Base-by-base conservation (phyloP, 495 filamentous ascomycete genomes). In the Aspergillus olivimuriae region DNA sequence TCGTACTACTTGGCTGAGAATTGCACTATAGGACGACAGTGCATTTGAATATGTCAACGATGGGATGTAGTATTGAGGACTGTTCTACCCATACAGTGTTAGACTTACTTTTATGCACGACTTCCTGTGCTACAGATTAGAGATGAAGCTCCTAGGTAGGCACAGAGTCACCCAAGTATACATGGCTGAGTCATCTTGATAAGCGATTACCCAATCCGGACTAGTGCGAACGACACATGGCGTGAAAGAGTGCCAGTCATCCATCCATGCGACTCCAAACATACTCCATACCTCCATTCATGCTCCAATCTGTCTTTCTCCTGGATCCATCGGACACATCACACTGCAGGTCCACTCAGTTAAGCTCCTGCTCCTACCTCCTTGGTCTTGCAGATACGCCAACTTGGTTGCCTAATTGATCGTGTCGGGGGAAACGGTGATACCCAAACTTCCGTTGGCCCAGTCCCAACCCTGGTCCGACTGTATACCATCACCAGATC, bases 381-480 rank as follows among this genome's bases (percentile, higher is more conserved):
- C 7, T 39, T 10, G 6, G 8, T 19, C 18, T 7, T 4, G 19
- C 14, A 21, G 20, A 6, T 15, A 4, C 20, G 4, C 35, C 2
- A 5, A 11, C 24, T 28, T 28, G 24, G 24, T 38, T 7, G 15
- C 16, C 35, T 37, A 41, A 41, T 24, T 21, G 15, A 32, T 33
- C 37, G 26, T 32, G 20, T 31, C 26, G 34, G 41, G 41, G 39
- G 39, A 34, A 15, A 43, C 38, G 32, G 31, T 39, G 34, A 48
- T 35, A 45, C 34, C 24, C 24, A 41, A 41, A 9, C 38, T 19
- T 39, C 33, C 3, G 7, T 41, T 33, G 30, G 26, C n/a, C 18
- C 17, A 20, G 4, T 36, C 31, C 34, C 5, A 20, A 22, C 2
- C 10, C 16, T 12, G 5, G 20, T 14, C 17, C 28, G 6, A 14